Conservation (phyloP, 805 yeast species). For the Monosporozyma aerobia region DNA sequence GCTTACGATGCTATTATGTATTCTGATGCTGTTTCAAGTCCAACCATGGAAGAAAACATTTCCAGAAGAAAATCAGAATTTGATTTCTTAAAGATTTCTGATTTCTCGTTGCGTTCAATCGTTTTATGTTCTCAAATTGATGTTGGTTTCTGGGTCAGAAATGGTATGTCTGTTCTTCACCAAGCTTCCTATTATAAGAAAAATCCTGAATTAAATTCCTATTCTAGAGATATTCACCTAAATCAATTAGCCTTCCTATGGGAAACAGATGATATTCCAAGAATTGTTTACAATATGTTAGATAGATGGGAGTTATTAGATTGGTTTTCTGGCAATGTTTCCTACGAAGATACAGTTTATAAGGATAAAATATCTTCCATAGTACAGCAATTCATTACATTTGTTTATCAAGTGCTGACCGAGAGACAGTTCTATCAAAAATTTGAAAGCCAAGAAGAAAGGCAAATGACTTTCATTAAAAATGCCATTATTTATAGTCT, state of each 20-base stretch:
- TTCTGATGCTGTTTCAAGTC: slow-evolving; percentile 6
- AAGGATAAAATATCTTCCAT: slow-evolving; percentile 45
- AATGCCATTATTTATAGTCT: slow-evolving; percentile 42
- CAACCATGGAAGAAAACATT: not conserved
- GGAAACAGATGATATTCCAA: slow-evolving; percentile 40
- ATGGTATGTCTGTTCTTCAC: slow-evolving; percentile 47
- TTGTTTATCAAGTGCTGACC: slow-evolving; percentile 57
- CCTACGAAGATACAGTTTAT: slow-evolving; percentile 36
- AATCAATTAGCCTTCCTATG: slow-evolving; percentile 53
- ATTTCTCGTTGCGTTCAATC: slow-evolving; percentile 48
- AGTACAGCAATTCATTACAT: slow-evolving; percentile 71
- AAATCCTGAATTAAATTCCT: slow-evolving; percentile 45
- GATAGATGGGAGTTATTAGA: slow-evolving; percentile 51
- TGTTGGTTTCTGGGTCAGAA: slow-evolving; percentile 65
- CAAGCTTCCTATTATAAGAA: slow-evolving; percentile 43
- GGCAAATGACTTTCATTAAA: slow-evolving; percentile 28
- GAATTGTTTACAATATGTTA: slow-evolving; percentile 47
- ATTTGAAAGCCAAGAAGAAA: slow-evolving; percentile 26
- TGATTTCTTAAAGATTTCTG: slow-evolving; percentile 43
- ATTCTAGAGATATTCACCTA: slow-evolving; percentile 63
- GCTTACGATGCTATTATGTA: slow-evolving; percentile 17
- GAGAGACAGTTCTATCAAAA: slow-evolving; percentile 58
- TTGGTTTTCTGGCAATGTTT: slow-evolving; percentile 37
- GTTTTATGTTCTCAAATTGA: slow-evolving; percentile 55
- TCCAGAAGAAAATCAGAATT: slow-evolving; percentile 4